Evolutionary conservation across 768 basidiomycete genomes (phyloP), one percentile per base, ranked within the genome.

Genomic region (Lentinula boryana): DNA sequence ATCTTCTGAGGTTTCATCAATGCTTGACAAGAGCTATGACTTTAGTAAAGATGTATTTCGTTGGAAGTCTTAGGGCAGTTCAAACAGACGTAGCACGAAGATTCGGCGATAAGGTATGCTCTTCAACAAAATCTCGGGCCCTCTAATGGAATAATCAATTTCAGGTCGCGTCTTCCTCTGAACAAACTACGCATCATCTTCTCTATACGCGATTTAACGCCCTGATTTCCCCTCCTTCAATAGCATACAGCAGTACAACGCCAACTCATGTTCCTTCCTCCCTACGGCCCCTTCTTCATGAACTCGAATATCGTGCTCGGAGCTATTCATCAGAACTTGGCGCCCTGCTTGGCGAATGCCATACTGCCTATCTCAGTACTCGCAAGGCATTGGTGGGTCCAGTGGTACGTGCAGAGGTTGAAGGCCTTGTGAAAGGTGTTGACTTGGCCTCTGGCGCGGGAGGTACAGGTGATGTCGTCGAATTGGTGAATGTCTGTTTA

Each of bases 21-120:
- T 99, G 97, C 71, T 89, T 98, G 84, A 97, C 94, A 0, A 86
- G 97, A 31, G 91, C 93, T 9, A 98, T 98, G 96, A 98, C 95
- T 0, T 81, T 99, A 48, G 93, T 98, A 76, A 96, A 92, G 73
- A 95, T 98, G 86, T 95, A 90, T 74, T 98, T 97, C 68, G 87
- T 96, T 5, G 89, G 88, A 4, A 89, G 91, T 7, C 77, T 98
- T 5, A 81, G 89, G 43, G 86, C 89, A 0, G 79, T 97, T 10
- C 85, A 89, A 1, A 75, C 83, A 4, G 96, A 98, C 66, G 83
- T 96, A 21, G 81, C 82, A 1, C 89, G 82, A 66, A 83, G 89
- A 9, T 70, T 95, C 49, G 79, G 79, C 2, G 93, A 95, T 62
- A 90, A 88, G 79, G 91, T 87, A 61, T 15, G 68, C 55, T 1